Conservation (phyloP, 106 monocot genomes). For the Iris macrosiphon region DNA sequence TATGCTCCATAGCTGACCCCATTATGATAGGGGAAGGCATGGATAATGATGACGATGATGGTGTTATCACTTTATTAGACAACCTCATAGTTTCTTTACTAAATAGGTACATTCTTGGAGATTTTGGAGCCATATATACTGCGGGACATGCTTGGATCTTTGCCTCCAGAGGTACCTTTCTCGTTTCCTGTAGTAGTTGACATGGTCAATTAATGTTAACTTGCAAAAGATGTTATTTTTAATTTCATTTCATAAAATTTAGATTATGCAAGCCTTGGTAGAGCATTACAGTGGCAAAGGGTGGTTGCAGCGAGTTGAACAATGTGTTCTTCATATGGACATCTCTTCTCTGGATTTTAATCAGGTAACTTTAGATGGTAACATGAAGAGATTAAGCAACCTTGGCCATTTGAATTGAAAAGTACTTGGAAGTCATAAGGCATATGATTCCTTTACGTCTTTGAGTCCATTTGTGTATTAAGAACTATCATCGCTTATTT, state of each 20-base stretch:
- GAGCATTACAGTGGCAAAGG: conserved; percentile 89
- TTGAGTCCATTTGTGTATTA: not conserved
- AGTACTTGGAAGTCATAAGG: not conserved
- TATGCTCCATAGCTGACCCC: too few relatives aligned
- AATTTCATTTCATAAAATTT: not conserved
- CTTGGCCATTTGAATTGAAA: not conserved
- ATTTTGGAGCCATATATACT: conserved; percentile 97
- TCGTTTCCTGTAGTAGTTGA: not conserved
- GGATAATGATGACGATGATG: too few relatives aligned
- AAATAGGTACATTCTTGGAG: conserved; percentile 94
- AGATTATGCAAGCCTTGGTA: conserved; percentile 99
- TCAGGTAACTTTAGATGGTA: conserved; percentile 49
- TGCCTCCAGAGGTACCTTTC: conserved; percentile 82
- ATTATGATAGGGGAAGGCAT: too few relatives aligned
- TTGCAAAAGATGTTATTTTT: not conserved
- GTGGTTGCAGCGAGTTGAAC: conserved; percentile 94
- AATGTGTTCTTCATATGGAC: conserved; percentile 98
- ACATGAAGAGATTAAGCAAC: not conserved
- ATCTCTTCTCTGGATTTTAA: conserved; percentile 99
- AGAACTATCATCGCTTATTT: conserved; percentile 1
- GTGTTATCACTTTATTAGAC: too few relatives aligned
- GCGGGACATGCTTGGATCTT: conserved; percentile 88
- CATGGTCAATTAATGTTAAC: not conserved
- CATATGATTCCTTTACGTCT: not conserved
- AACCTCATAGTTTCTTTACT: too few relatives aligned